phyloP scores from a whole-genome alignment of 306 rosid genomes.

The Castanea sativa region DNA sequence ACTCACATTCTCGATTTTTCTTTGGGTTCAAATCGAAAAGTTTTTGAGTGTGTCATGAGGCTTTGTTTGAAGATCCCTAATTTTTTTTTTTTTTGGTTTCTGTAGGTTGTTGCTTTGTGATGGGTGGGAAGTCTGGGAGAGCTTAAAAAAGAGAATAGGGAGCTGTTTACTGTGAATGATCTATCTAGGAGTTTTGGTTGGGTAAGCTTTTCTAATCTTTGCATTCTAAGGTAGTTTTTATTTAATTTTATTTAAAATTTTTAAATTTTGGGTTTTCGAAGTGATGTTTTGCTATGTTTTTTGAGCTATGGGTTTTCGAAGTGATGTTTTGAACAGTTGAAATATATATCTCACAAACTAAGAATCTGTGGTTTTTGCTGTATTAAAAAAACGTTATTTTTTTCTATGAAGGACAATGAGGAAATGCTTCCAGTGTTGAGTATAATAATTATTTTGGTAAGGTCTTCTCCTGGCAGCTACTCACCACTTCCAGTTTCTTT shows the following conservation, averaged over 20 bases:
- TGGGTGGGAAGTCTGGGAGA: slow-evolving; percentile 69
- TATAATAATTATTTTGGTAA: neutral
- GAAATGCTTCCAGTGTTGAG: neutral
- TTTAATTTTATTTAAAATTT: neutral
- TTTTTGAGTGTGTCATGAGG: too few species aligned
- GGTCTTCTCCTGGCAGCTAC: neutral
- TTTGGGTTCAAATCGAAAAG: too few species aligned
- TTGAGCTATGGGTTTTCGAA: slow-evolving; percentile 24
- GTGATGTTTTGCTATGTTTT: slow-evolving; percentile 12
- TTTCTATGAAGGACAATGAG: neutral
- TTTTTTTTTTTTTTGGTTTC: too few species aligned
- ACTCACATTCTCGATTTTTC: too few species aligned
- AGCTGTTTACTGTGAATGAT: slow-evolving; percentile 89
- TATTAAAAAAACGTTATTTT: neutral
- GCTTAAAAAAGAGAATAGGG: slow-evolving; percentile 46
- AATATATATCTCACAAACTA: neutral
- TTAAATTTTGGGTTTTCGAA: slow-evolving; percentile 5
- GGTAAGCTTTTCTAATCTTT: slow-evolving; percentile 52
- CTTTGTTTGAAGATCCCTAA: too few species aligned
- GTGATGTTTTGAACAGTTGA: neutral
- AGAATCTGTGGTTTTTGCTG: too few species aligned
- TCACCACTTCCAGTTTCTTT: neutral
- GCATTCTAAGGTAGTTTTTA: neutral
- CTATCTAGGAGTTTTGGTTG: slow-evolving; percentile 90
- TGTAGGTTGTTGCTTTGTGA: too few species aligned